Evolutionary conservation across 2,329 filamentous ascomycete genomes (phyloP).

Genomic region (Penicillium griseofulvum): DNA sequence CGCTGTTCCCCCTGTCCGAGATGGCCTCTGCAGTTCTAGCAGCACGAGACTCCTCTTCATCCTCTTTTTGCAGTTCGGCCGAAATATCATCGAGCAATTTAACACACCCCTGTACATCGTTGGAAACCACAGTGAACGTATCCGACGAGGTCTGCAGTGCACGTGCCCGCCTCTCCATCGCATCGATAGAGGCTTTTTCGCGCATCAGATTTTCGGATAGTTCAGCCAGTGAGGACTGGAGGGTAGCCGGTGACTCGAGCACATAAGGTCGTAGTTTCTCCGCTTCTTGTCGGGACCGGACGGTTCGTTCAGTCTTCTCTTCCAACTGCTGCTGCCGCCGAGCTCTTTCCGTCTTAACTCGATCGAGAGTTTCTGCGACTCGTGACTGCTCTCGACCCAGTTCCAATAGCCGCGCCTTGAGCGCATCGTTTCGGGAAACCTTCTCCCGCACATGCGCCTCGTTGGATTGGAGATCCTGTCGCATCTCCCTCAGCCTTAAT

Average conservation of each 20-base stretch:
- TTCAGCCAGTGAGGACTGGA: slow-evolving; percentile 79
- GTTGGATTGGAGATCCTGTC: slow-evolving; percentile 73
- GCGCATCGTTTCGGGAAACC: slow-evolving; percentile 77
- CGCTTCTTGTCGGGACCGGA: slow-evolving; percentile 77
- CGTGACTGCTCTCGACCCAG: slow-evolving; percentile 78
- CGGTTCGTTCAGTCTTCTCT: slow-evolving; percentile 50
- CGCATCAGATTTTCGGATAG: slow-evolving; percentile 72
- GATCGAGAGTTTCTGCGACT: slow-evolving; percentile 77
- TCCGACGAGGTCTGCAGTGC: slow-evolving; percentile 89
- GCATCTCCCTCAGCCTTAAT: slow-evolving; percentile 74
- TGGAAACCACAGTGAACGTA: slow-evolving; percentile 78
- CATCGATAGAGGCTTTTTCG: slow-evolving; percentile 83
- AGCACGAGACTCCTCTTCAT: slow-evolving; percentile 80
- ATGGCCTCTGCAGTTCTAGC: slow-evolving; percentile 81
- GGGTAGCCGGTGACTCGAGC: slow-evolving; percentile 76
- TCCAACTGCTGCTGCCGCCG: slow-evolving; percentile 64
- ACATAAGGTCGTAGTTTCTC: slow-evolving; percentile 89
- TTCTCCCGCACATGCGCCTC: slow-evolving; percentile 82
- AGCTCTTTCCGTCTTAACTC: slow-evolving; percentile 75
- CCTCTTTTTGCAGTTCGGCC: slow-evolving; percentile 81
- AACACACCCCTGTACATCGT: slow-evolving; percentile 83
- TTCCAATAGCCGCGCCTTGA: slow-evolving; percentile 78
- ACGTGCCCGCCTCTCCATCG: slow-evolving; percentile 79
- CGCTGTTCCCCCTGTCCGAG: slow-evolving; percentile 81
- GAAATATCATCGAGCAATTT: slow-evolving; percentile 86